Conservation (phyloP, 2,329 filamentous ascomycete species). For the Colletotrichum liaoningense region DNA sequence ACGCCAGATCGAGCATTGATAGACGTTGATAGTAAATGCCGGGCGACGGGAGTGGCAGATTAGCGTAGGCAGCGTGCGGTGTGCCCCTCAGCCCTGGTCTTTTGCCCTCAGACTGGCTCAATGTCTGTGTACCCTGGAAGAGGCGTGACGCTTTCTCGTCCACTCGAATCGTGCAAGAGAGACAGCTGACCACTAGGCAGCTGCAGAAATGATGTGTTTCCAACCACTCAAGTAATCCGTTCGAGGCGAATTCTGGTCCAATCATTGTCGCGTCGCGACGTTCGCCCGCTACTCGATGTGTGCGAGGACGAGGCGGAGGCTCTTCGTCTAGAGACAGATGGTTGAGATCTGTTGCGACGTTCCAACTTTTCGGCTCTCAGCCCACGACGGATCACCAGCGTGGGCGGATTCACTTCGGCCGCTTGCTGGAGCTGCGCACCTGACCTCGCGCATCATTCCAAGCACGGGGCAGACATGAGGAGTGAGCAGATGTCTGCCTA, state of each 20-base stretch:
- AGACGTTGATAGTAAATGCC: not conserved
- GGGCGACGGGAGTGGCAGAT: constrained; percentile 9
- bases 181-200: constrained; percentile 35
- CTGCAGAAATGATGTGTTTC: constrained; percentile 23
- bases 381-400: not conserved
- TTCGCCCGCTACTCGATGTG: not conserved
- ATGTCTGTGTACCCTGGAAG: constrained; percentile 19
- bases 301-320: not conserved
- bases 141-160: constrained; percentile 13
- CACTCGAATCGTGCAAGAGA: constrained; percentile 18
- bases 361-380: no score
- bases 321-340: not conserved
- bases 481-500: not conserved
- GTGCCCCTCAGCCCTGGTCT: constrained; percentile 1
- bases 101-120: constrained; percentile 25
- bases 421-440: not conserved
- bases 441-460: not conserved
- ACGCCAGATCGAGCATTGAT: not conserved
- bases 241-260: constrained; percentile 29
- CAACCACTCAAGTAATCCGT: constrained; percentile 35
- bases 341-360: not conserved
- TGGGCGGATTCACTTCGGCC: not conserved
- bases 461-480: not conserved
- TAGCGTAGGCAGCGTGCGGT: not conserved
- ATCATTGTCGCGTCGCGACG: constrained; percentile 20